phyloP scores from a whole-genome alignment of 2,329 filamentous ascomycete genomes.

The Cytospora chrysosperma region DNA sequence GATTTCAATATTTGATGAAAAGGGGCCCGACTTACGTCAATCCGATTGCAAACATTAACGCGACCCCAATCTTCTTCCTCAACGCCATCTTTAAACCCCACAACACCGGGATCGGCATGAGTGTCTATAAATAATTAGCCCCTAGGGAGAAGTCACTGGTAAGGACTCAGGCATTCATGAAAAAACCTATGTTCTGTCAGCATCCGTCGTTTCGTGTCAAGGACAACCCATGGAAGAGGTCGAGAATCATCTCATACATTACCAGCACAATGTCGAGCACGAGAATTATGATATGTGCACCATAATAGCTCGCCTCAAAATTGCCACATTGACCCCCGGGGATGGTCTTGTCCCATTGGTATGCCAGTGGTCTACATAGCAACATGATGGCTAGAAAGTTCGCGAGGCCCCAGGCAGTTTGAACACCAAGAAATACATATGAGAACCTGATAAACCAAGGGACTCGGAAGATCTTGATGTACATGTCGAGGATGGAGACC shows the following conservation, averaged over 20 bases:
- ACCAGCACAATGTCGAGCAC: conserved; percentile 1
- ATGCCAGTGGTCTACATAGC: conserved; percentile 2
- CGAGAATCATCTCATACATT: conserved; percentile 1
- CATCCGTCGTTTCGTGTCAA: not conserved
- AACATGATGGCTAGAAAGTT: conserved; percentile 3
- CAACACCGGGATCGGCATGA: conserved; percentile 1
- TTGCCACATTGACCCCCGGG: not conserved
- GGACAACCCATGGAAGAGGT: not conserved
- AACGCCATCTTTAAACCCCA: not conserved
- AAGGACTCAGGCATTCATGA: not conserved
- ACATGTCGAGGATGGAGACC: conserved; percentile 3
- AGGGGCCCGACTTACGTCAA: conserved; percentile 1
- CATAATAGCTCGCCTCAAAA: conserved; percentile 2
- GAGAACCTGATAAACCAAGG: conserved; percentile 2
- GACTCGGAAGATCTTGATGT: conserved; percentile 2
- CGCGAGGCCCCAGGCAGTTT: conserved; percentile 1
- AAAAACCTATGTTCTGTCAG: conserved; percentile 1
- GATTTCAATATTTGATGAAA: not conserved
- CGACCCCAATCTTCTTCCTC: conserved; percentile 3
- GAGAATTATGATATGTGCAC: conserved; percentile 5
- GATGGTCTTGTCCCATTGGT: conserved; percentile 4
- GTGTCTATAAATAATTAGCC: not conserved
- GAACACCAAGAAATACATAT: conserved; percentile 1
- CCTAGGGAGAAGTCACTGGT: not conserved
- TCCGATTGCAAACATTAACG: conserved; percentile 3